phyloP scores from a whole-genome alignment of 2,329 filamentous ascomycete genomes.

The Dothistroma septosporum region DNA sequence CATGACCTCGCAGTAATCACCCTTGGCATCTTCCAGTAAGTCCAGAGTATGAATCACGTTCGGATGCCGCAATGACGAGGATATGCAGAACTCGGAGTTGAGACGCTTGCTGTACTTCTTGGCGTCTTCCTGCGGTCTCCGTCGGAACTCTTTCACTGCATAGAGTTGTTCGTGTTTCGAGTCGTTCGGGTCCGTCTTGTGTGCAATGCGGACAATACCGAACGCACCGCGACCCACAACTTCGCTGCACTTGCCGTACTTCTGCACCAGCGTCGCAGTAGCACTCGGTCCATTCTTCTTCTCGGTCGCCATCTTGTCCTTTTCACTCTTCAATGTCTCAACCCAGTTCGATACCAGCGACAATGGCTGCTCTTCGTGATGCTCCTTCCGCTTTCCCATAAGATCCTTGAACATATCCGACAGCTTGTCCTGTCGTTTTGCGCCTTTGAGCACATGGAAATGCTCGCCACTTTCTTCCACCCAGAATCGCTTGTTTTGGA shows the following conservation, averaged over 20 bases:
- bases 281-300: constrained; percentile 72
- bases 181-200: constrained; percentile 84
- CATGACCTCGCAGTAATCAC: constrained; percentile 98
- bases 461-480: constrained; percentile 65
- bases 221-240: constrained; percentile 94
- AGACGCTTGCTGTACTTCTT: constrained; percentile 98
- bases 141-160: constrained; percentile 96
- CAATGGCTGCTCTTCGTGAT: constrained; percentile 69
- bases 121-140: constrained; percentile 86
- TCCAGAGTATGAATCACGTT: constrained; percentile 98
- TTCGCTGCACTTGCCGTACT: constrained; percentile 98
- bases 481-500: constrained; percentile 50
- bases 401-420: constrained; percentile 86
- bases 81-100: constrained; percentile 97
- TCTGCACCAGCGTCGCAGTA: constrained; percentile 79
- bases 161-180: constrained; percentile 79
- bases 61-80: constrained; percentile 89
- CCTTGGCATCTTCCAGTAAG: constrained; percentile 90
- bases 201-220: constrained; percentile 93
- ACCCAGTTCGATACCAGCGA: constrained; percentile 96
- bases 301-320: constrained; percentile 68
- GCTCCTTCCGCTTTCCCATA: constrained; percentile 77
- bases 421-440: constrained; percentile 89
- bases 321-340: constrained; percentile 84
- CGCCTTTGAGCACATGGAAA: constrained; percentile 82